These are phyloP conservation scores for Peronosclerospora sorghi DNA, from an alignment of 352 stramenopile species.

Conservation along the genomic window DNA sequence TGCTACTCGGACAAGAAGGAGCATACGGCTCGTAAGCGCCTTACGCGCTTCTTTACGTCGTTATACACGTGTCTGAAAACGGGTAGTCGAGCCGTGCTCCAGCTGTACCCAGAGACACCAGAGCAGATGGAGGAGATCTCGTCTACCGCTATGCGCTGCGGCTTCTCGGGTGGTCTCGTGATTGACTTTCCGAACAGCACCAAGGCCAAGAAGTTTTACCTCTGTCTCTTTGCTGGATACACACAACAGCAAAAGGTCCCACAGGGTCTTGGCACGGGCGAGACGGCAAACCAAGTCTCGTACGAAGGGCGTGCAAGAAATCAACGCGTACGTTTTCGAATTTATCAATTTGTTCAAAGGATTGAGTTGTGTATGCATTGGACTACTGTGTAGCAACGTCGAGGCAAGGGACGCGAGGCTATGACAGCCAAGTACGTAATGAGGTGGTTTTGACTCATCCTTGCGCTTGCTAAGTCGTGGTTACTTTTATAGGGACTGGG, in stretches of 20 bases:
- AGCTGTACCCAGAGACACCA: conserved; percentile 97
- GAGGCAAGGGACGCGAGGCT: conserved; percentile 36
- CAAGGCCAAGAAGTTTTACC: conserved; percentile 99
- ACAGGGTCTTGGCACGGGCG: conserved; percentile 61
- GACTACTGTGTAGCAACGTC: conserved; percentile 31
- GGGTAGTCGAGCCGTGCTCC: conserved; percentile 90
- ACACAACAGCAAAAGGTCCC: conserved; percentile 73
- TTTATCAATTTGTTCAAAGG: not conserved
- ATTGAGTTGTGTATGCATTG: too few species aligned
- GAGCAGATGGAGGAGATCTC: conserved; percentile 95
- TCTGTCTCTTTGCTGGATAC: conserved; percentile 94
- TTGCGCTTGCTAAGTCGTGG: conserved; percentile 1
- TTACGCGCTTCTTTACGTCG: conserved; percentile 96
- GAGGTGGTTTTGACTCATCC: not conserved
- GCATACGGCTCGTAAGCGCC: conserved; percentile 87
- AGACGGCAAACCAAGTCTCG: conserved; percentile 38
- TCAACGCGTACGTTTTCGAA: conserved; percentile 28
- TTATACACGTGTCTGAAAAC: conserved; percentile 83
- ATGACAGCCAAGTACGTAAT: conserved; percentile 52
- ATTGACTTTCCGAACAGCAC: conserved; percentile 99
- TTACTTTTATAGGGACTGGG: conserved; percentile 84
- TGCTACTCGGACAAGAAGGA: conserved; percentile 98
- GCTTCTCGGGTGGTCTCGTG: conserved; percentile 93
- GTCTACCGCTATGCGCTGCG: conserved; percentile 77
- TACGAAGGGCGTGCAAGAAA: conserved; percentile 55